Evolutionary conservation across 2,329 filamentous ascomycete genomes (phyloP), one percentile per base, ranked within the genome.

Genomic region (Fusarium newnesense): DNA sequence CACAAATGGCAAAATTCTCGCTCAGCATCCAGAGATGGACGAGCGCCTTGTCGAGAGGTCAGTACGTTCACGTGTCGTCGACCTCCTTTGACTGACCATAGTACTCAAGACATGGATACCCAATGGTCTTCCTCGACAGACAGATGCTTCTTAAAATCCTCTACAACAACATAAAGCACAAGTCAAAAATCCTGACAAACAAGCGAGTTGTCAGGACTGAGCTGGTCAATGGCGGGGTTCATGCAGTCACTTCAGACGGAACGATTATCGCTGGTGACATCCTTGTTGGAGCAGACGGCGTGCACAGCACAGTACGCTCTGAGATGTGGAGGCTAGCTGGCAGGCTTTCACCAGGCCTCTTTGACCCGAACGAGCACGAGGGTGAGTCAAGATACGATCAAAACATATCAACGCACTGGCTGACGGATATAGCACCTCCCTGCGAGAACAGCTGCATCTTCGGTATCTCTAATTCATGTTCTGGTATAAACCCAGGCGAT

Each of bases 381-480:
- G 57, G 57, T 60, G 28, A 53, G 49, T 28, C n/a, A 5, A 16
- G 7, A 15, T 8, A 26, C n/a, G 16, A 11, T 4, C 13, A 21
- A 30, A 30, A 10, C 4, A 11, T 24, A 24, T 2, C 7, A n/a
- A 40, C 3, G 13, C 10, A 28, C 19, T n/a, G 16, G 32, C 43
- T 28, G n/a, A 50, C 7, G 9, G 4, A 12, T 9, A 21, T 5
- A 50, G 44, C 28, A 32, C 26, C 50, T 50, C 56, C 54, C 8
- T 37, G 43, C 18, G 57, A 61, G 16, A 30, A 61, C 24, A 61
- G 37, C 7, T 64, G 61, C 18, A 42, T 61, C 10, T 64, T 64
- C 9, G 43, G 54, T 1, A 64, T 64, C 2, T 64, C 61, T 8
- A 49, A 42, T 3, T 21, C 49, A 7, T 57, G 50, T 18, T 9